A percentile compares a stretch with the other conserved stretches of the same genome.
Evolutionary conservation across 1,139 yeast genomes (phyloP).

Genomic region (Candida sp.): DNA sequence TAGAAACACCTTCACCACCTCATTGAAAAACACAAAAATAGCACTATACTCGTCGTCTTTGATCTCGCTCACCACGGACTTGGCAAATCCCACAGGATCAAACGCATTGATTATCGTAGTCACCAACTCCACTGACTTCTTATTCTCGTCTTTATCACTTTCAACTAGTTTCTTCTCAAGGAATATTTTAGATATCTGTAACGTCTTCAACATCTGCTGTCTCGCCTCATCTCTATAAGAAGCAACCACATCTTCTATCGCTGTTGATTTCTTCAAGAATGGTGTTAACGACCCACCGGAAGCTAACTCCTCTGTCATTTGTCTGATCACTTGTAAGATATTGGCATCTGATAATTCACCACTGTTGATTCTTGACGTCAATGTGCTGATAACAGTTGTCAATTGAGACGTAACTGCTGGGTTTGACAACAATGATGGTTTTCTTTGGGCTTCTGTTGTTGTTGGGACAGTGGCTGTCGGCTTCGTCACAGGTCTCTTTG

Average conservation of each 20-base stretch:
- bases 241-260: conserved; percentile 24
- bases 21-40: neutral
- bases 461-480: conserved; percentile 13
- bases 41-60: conserved; percentile 1
- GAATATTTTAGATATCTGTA: conserved; percentile 43
- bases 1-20: conserved; percentile 28
- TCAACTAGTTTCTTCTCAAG: conserved; percentile 20
- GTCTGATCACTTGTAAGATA: conserved; percentile 41
- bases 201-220: conserved; percentile 35
- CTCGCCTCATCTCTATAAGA: conserved; percentile 28
- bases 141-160: conserved; percentile 1
- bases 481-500: neutral
- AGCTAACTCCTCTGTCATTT: conserved; percentile 44
- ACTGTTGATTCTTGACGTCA: conserved; percentile 24
- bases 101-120: conserved; percentile 30
- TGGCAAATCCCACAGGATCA: conserved; percentile 10
- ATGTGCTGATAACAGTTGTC: conserved; percentile 30
- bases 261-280: conserved; percentile 17
- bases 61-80: neutral
- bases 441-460: neutral
- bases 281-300: conserved; percentile 21
- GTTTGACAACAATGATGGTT: conserved; percentile 12
- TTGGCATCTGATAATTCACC: conserved; percentile 30
- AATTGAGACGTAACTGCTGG: conserved; percentile 31
- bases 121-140: conserved; percentile 25